phyloP scores from a whole-genome alignment of 176 grass and related monocot species.

The Dendrocalamus sinicus region DNA sequence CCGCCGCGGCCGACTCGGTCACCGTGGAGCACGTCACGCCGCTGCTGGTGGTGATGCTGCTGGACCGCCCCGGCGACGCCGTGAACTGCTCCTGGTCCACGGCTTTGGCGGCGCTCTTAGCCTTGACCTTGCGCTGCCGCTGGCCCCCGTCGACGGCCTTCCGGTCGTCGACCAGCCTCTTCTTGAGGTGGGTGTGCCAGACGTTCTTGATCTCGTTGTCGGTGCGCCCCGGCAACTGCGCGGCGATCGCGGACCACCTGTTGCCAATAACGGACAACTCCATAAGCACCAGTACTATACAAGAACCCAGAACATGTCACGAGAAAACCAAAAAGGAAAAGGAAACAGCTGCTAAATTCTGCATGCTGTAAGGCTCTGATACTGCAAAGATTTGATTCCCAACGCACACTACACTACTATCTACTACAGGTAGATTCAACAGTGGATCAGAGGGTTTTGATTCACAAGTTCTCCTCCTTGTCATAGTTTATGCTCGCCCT shows the following conservation, averaged over 20 bases:
- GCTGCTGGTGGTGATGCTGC: conserved; percentile 44
- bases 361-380: conserved; percentile 9
- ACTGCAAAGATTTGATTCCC: conserved; percentile 49
- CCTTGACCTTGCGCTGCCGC: conserved; percentile 37
- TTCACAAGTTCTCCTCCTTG: conserved; percentile 17
- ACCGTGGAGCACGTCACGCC: conserved; percentile 46
- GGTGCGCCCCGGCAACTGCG: conserved; percentile 61
- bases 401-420: no score
- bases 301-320: neutral
- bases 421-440: conserved; percentile 14
- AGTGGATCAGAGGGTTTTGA: conserved; percentile 25
- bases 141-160: neutral
- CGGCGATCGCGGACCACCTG: conserved; percentile 62
- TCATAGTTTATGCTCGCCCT: conserved; percentile 26
- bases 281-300: neutral
- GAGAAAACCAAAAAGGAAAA: neutral
- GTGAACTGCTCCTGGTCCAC: neutral
- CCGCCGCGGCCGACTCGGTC: conserved; percentile 13
- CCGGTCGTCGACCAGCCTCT: conserved; percentile 35
- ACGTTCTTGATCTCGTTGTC: conserved; percentile 77
- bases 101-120: neutral
- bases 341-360: neutral
- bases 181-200: conserved; percentile 68
- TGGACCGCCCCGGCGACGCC: conserved; percentile 44
- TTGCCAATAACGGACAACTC: conserved; percentile 14